A percentile compares a stretch with the other conserved stretches of the same genome.
phyloP scores from a whole-genome alignment of 352 stramenopile genomes.

The Phytophthora colocasiae region DNA sequence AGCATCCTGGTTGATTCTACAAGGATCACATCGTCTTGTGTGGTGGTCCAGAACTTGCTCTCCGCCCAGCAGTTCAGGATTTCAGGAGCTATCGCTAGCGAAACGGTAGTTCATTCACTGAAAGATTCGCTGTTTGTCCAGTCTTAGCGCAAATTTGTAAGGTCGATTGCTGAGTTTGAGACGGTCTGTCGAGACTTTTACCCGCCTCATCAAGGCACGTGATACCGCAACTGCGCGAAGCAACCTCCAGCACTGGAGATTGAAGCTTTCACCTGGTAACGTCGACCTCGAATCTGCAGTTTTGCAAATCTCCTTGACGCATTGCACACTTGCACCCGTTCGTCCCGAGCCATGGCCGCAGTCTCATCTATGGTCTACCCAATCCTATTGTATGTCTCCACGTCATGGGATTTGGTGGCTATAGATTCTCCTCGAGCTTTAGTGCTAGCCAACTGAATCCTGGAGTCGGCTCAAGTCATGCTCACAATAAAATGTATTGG shows the following conservation, averaged over 20 bases:
- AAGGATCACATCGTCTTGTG: slow-evolving; percentile 14
- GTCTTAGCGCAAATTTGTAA: slow-evolving; percentile 7
- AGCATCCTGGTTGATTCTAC: not conserved
- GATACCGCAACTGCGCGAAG: slow-evolving; percentile 4
- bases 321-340: not conserved
- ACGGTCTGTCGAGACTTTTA: slow-evolving; percentile 11
- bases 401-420: slow-evolving; percentile 19
- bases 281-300: slow-evolving; percentile 26
- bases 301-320: slow-evolving; percentile 17
- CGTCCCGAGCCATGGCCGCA: not conserved
- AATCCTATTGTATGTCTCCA: slow-evolving; percentile 11
- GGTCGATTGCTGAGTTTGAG: slow-evolving; percentile 24
- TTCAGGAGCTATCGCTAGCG: not conserved
- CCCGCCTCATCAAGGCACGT: slow-evolving; percentile 11
- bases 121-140: slow-evolving; percentile 18
- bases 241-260: not conserved
- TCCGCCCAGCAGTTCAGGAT: slow-evolving; percentile 15
- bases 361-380: slow-evolving; percentile 24
- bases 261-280: slow-evolving; percentile 4
- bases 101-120: not conserved
- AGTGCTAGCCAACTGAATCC: slow-evolving; percentile 29
- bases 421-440: slow-evolving; percentile 28
- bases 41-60: slow-evolving; percentile 18
- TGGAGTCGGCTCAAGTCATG: slow-evolving; percentile 3
- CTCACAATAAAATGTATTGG: slow-evolving; percentile 7